A percentile compares a stretch with the other conserved stretches of the same genome.
These are phyloP conservation scores for Paecilomyces formosus DNA, from an alignment of 2,329 filamentous ascomycete genomes.

Conservation along the genomic window DNA sequence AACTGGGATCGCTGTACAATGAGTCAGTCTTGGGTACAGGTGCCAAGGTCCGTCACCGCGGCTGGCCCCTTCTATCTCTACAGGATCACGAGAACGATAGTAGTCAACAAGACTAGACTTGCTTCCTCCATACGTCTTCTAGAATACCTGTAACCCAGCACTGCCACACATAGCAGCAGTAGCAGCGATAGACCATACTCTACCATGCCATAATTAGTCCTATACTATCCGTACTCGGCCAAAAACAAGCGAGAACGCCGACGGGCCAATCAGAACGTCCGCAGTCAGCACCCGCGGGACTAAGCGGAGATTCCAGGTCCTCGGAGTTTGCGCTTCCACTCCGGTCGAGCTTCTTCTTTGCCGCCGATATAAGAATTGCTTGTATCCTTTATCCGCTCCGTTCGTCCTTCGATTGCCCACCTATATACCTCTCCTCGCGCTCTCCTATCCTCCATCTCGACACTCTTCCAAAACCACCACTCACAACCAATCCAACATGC, in stretches of 20 bases:
- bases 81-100: background rate
- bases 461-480: constrained; percentile 6
- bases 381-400: background rate
- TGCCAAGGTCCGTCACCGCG: background rate
- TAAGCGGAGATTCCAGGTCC: background rate
- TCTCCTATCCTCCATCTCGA: constrained; percentile 13
- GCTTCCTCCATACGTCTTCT: background rate
- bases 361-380: background rate
- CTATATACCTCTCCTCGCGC: too few relatives aligned
- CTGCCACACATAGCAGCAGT: background rate
- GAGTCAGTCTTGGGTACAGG: background rate
- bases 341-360: background rate
- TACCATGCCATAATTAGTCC: too few relatives aligned
- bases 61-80: background rate
- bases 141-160: background rate
- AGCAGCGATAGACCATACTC: too few relatives aligned
- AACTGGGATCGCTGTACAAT: background rate
- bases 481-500: constrained; percentile 47
- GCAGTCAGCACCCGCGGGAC: background rate
- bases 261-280: background rate
- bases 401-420: constrained; percentile 4
- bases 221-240: background rate
- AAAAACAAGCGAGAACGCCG: background rate
- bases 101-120: background rate
- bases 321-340: background rate